Percentiles rank a stretch among this genome's conserved stretches.
These are phyloP conservation scores for Angophora floribunda DNA, from an alignment of 345 rosid species.

Conservation along the genomic window DNA sequence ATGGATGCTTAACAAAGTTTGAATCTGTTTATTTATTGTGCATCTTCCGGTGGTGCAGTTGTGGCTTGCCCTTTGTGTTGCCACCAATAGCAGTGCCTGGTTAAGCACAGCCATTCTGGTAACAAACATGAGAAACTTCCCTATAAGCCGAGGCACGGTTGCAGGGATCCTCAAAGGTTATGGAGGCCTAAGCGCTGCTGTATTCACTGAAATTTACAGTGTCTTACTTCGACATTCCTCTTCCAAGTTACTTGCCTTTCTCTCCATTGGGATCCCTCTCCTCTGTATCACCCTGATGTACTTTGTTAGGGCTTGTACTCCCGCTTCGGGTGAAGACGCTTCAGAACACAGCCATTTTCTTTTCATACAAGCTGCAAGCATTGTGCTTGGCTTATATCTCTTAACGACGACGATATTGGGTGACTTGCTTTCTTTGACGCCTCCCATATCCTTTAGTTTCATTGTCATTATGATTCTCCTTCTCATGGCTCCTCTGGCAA, in stretches of 20 bases:
- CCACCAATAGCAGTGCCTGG: slow-evolving; percentile 63
- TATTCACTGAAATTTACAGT: slow-evolving; percentile 46
- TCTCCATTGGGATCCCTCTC: slow-evolving; percentile 47
- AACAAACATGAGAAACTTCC: slow-evolving; percentile 72
- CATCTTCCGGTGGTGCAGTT: slow-evolving; percentile 20
- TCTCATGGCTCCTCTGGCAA: slow-evolving; percentile 56
- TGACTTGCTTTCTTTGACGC: slow-evolving; percentile 22
- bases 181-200: slow-evolving; percentile 56
- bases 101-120: slow-evolving; percentile 57
- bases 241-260: slow-evolving; percentile 45
- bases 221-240: slow-evolving; percentile 42
- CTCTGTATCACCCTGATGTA: slow-evolving; percentile 45
- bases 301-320: slow-evolving; percentile 49
- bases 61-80: slow-evolving; percentile 60
- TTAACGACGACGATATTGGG: slow-evolving; percentile 27
- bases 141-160: slow-evolving; percentile 48
- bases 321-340: slow-evolving; percentile 41
- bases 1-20: neutral
- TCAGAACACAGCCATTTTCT: slow-evolving; percentile 38
- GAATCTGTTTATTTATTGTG: neutral
- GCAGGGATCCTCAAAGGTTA: slow-evolving; percentile 71
- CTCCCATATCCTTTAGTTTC: slow-evolving; percentile 16
- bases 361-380: slow-evolving; percentile 36
- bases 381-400: slow-evolving; percentile 45
- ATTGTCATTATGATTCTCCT: slow-evolving; percentile 35